Base-by-base conservation (phyloP, 164 flowering plant genomes). In the Aristolochia contorta region DNA sequence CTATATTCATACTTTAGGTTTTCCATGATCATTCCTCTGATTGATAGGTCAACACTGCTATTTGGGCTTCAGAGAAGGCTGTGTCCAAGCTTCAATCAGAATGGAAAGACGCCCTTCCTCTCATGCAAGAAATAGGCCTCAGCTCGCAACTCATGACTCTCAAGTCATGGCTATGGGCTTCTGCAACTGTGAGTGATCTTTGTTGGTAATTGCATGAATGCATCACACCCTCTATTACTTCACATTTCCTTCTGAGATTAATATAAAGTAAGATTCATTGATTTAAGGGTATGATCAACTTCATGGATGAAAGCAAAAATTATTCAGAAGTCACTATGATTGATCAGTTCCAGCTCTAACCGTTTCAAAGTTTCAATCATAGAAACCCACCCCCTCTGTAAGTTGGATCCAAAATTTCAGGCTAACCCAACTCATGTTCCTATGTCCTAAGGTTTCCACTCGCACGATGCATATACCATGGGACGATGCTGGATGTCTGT, bases 401-500 rank as follows among this genome's bases (percentile, higher is more conserved):
- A 37, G 12, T 37, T 37, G 43, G 43, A 3, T 37, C 43, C 43
- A 37, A 37, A 37, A 10, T 37, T 37, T 37, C 43, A 10, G 43
- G 12, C 43, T 37, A 0, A 37, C 43, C 7, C 12, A 10, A 37
- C 43, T 37, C 10, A 0, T 37, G 7, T 37, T 37, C 43, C 43
- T 37, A 15, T 66, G 25, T 58, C 66, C 63, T 6, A 69, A 93
- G 99, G 77, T 94, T 73, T 86, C 97, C 20, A 82, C 97, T 0
- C 82, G 96, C 21, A 84, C 99, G 21, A 61, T 94, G 80, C 89
- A 94, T 70, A 64, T 90, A 72, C 84, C 95, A 37, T 91, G 99
- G 99, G 96, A 94, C 75, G 82, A 80, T 56, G 99, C 95, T 64
- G 99, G 99, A 32, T 90, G 99, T 69, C 80, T 94, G 68, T 94